Evolutionary conservation across 371 early-diverging fungal genomes (phyloP).

Genomic region (Rhizomucor pusillus): DNA sequence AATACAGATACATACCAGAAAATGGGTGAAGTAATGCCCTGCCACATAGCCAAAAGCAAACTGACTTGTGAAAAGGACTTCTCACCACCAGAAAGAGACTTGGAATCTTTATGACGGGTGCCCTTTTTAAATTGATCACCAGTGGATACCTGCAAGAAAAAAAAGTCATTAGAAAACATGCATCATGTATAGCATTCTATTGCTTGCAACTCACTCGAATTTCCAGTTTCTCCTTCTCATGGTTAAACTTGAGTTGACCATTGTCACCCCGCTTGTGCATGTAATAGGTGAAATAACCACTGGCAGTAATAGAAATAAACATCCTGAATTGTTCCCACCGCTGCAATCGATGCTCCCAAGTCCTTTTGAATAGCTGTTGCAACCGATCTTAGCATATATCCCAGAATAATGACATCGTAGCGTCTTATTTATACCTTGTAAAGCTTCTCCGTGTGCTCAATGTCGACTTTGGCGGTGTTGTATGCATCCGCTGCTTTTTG

Average conservation of each 20-base stretch:
- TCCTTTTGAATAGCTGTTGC: conserved; percentile 47
- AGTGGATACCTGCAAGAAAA: conserved; percentile 28
- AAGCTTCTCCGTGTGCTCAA: conserved; percentile 50
- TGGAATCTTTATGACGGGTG: conserved; percentile 76
- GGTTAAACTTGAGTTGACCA: conserved; percentile 85
- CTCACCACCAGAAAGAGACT: conserved; percentile 97
- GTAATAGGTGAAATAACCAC: conserved; percentile 66
- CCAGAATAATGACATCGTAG: background rate
- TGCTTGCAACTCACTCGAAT: conserved; percentile 50
- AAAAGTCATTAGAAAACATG: background rate
- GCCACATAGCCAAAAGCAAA: conserved; percentile 96
- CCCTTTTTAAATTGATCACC: conserved; percentile 45
- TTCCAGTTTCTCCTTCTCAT: conserved; percentile 65
- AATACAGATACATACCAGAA: conserved; percentile 59
- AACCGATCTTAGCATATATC: background rate
- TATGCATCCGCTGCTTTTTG: conserved; percentile 46
- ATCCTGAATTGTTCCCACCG: conserved; percentile 69
- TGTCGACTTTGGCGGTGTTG: conserved; percentile 54
- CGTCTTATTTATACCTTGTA: conserved; percentile 32
- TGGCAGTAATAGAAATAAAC: conserved; percentile 75
- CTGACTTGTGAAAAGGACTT: conserved; percentile 99
- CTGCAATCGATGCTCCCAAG: conserved; percentile 58
- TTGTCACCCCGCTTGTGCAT: conserved; percentile 85
- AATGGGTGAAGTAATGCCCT: conserved; percentile 92
- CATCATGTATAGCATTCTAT: background rate